phyloP scores from a whole-genome alignment of 2,329 filamentous ascomycete genomes.

The Penicillium italicum region DNA sequence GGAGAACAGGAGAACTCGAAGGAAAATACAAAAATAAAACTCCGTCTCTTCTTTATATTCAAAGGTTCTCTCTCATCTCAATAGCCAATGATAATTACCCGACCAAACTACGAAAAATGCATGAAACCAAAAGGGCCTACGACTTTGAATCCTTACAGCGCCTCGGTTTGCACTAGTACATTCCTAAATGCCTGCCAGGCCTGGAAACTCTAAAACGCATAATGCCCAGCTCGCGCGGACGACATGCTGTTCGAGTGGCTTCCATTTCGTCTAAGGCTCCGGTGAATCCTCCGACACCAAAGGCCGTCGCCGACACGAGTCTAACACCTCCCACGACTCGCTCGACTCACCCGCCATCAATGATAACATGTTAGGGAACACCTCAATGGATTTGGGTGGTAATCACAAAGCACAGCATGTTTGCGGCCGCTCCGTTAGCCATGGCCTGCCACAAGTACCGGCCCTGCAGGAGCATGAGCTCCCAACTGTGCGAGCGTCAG shows the following conservation, averaged over 20 bases:
- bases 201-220: slow-evolving; percentile 26
- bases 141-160: background rate
- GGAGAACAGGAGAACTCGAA: background rate
- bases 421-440: slow-evolving; percentile 28
- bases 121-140: slow-evolving; percentile 13
- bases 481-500: slow-evolving; percentile 9
- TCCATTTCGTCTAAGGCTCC: slow-evolving; percentile 23
- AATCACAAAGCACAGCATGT: slow-evolving; percentile 22
- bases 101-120: slow-evolving; percentile 13
- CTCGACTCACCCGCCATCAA: slow-evolving; percentile 22
- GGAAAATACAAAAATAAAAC: background rate
- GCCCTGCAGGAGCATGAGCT: slow-evolving; percentile 20
- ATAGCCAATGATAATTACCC: slow-evolving; percentile 6
- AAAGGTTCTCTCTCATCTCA: no score
- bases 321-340: slow-evolving; percentile 30
- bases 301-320: slow-evolving; percentile 34
- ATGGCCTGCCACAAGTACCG: slow-evolving; percentile 24
- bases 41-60: background rate
- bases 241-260: slow-evolving; percentile 37
- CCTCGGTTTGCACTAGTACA: slow-evolving; percentile 20
- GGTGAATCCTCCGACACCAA: slow-evolving; percentile 26
- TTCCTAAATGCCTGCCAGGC: slow-evolving; percentile 25
- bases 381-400: slow-evolving; percentile 31
- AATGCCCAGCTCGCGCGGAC: slow-evolving; percentile 36
- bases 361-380: slow-evolving; percentile 29